Conservation (phyloP, 2,329 filamentous ascomycete genomes). For the Gaeumannomyces tritici region DNA sequence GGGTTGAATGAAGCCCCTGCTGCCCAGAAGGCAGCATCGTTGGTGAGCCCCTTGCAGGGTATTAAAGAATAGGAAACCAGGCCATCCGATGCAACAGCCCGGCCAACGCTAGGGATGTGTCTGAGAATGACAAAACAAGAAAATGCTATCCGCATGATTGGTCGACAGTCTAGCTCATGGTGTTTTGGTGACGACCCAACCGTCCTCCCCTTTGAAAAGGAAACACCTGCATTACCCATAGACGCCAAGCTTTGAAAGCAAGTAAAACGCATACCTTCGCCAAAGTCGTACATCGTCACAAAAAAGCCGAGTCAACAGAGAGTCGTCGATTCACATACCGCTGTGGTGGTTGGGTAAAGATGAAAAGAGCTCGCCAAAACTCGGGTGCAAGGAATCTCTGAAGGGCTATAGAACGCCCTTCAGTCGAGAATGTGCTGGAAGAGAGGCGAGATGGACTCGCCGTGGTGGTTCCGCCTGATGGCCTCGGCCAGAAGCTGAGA, state of each 20-base stretch:
- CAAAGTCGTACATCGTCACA: neutral
- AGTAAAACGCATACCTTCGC: conserved; percentile 3
- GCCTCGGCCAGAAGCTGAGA: conserved; percentile 83
- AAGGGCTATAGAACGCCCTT: neutral
- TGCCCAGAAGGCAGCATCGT: conserved; percentile 65
- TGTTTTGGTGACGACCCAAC: neutral
- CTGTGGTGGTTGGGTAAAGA: neutral
- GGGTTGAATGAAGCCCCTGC: conserved; percentile 60
- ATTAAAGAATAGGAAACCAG: no score
- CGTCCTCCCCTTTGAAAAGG: neutral
- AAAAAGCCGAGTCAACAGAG: neutral
- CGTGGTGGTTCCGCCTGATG: conserved; percentile 92
- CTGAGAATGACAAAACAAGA: neutral
- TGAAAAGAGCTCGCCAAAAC: neutral
- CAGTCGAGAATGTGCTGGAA: conserved; percentile 50
- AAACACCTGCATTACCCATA: conserved; percentile 1
- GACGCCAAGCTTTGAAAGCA: conserved; percentile 3
- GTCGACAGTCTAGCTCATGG: neutral
- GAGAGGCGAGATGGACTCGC: conserved; percentile 66
- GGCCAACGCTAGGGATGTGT: neutral
- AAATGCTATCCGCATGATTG: conserved; percentile 7
- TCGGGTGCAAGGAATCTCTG: neutral
- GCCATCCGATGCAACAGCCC: neutral
- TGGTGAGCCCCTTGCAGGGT: conserved; percentile 30
- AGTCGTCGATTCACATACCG: neutral